Conservation (phyloP, 768 basidiomycete genomes). For the Pleurotus eryngii region DNA sequence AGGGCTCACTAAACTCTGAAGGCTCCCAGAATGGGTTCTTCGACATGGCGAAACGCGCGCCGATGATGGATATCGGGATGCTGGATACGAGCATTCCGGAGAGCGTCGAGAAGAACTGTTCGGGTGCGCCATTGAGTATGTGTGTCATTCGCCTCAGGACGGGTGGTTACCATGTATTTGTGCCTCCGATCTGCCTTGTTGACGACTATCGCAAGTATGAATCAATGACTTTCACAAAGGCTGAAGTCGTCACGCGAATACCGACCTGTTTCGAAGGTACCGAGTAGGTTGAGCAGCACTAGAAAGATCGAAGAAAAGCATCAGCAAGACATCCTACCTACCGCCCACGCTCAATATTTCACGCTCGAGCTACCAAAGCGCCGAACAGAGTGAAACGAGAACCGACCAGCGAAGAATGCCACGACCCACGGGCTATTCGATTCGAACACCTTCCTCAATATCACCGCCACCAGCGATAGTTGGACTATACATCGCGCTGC, state of each 20-base stretch:
- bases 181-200: slow-evolving; percentile 78
- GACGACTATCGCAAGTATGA: slow-evolving; percentile 42
- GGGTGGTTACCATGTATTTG: slow-evolving; percentile 57
- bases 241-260: slow-evolving; percentile 12
- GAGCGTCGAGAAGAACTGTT: too few relatives aligned
- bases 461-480: slow-evolving; percentile 66
- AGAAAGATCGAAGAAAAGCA: background rate
- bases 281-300: slow-evolving; percentile 74
- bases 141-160: too few relatives aligned
- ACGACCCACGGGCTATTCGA: slow-evolving; percentile 74
- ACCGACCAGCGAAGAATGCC: slow-evolving; percentile 67
- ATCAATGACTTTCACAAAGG: background rate
- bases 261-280: slow-evolving; percentile 68
- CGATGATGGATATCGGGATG: slow-evolving; percentile 76
- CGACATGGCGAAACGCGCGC: slow-evolving; percentile 72
- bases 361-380: background rate
- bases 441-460: slow-evolving; percentile 74
- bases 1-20: slow-evolving; percentile 65
- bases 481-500: slow-evolving; percentile 76
- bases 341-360: background rate
- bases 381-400: background rate
- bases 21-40: slow-evolving; percentile 81
- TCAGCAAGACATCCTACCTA: background rate
- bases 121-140: too few relatives aligned
- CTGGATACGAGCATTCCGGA: slow-evolving; percentile 69